Evolutionary conservation across 2,329 filamentous ascomycete genomes (phyloP).

Genomic region (Intubia oerlemansii): DNA sequence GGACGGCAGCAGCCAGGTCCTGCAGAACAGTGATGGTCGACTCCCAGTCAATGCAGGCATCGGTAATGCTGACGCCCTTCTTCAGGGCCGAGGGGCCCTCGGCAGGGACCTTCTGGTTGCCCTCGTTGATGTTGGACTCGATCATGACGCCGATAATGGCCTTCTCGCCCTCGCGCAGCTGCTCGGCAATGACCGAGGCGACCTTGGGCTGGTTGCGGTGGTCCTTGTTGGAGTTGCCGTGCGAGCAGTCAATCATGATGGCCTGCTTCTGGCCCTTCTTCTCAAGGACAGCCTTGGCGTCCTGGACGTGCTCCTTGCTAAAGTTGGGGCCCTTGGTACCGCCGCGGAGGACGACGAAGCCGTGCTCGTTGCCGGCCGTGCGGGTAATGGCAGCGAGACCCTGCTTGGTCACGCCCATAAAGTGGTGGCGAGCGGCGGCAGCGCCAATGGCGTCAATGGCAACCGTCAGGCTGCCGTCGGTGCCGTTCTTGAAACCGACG

Average conservation of each 20-base stretch:
- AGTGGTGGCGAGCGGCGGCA: constrained; percentile 73
- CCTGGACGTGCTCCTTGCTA: constrained; percentile 64
- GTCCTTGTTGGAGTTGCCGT: constrained; percentile 95
- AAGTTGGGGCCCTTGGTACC: constrained; percentile 88
- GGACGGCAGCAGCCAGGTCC: constrained; percentile 66
- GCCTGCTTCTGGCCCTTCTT: constrained; percentile 73
- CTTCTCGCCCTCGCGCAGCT: constrained; percentile 70
- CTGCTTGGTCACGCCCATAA: constrained; percentile 97
- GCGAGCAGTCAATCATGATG: constrained; percentile 97
- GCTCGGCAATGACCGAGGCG: constrained; percentile 58
- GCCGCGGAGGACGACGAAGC: constrained; percentile 87
- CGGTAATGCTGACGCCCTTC: constrained; percentile 85
- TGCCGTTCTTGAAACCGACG: constrained; percentile 98
- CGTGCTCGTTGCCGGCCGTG: constrained; percentile 87
- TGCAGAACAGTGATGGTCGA: constrained; percentile 63
- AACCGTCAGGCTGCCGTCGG: constrained; percentile 74
- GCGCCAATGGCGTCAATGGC: constrained; percentile 92
- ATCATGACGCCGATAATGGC: constrained; percentile 96
- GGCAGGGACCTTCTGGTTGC: constrained; percentile 67
- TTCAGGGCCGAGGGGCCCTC: constrained; percentile 62
- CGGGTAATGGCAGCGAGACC: constrained; percentile 86
- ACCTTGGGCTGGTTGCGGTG: constrained; percentile 95
- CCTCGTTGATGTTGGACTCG: constrained; percentile 90
- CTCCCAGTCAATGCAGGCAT: constrained; percentile 92
- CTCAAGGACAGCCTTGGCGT: constrained; percentile 51